A percentile compares a stretch with the other conserved stretches of the same genome.
Conservation (phyloP, 208 protist genomes). For the Acanthamoeba triangularis region DNA sequence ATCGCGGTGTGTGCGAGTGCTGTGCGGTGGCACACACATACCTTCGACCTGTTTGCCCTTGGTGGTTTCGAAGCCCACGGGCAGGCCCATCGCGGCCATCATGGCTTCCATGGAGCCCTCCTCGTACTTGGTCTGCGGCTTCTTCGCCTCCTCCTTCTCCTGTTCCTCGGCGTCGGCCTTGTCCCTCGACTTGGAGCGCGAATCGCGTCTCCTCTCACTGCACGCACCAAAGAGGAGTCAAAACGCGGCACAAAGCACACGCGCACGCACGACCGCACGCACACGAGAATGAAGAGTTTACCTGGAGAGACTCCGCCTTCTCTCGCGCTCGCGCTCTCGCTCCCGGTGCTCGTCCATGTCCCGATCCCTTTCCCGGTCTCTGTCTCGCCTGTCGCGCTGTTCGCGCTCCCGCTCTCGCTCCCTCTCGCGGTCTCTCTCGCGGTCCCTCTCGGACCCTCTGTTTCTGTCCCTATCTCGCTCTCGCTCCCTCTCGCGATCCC, state of each 20-base stretch:
- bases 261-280: not conserved
- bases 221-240: not conserved
- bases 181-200: not conserved
- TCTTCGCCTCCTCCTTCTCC: not conserved
- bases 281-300: not conserved
- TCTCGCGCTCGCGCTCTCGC: not conserved
- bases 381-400: not conserved
- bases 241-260: not conserved
- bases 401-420: not conserved
- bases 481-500: not conserved
- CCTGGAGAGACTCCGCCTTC: not conserved
- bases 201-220: not conserved
- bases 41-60: conserved; percentile 32
- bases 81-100: conserved; percentile 35
- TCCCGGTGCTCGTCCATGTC: not conserved
- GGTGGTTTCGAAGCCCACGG: conserved; percentile 13
- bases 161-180: not conserved
- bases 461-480: not conserved
- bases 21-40: no score
- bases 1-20: no score
- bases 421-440: no score
- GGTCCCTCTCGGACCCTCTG: not conserved
- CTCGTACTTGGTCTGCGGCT: not conserved
- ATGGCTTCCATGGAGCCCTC: conserved; percentile 39
- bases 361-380: not conserved